These are phyloP conservation scores for Arachnomyces sp. DNA, from an alignment of 2,329 filamentous ascomycete species.

Conservation along the genomic window DNA sequence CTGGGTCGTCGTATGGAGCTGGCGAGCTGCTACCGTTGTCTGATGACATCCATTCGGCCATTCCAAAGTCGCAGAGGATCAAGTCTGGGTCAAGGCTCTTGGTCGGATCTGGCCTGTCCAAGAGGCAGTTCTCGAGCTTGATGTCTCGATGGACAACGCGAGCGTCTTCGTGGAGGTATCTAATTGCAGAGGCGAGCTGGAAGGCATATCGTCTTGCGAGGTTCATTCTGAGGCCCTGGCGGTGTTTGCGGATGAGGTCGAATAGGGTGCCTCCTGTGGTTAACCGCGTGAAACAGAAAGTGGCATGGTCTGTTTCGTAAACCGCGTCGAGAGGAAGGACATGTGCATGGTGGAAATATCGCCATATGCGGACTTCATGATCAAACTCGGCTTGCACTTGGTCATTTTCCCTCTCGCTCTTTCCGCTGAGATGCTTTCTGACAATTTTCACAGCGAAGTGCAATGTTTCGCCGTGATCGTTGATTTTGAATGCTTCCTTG, in stretches of 20 bases:
- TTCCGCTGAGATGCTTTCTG: slow-evolving; percentile 49
- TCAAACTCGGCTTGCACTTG: slow-evolving; percentile 60
- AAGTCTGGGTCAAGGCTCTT: slow-evolving; percentile 47
- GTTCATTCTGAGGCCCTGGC: slow-evolving; percentile 43
- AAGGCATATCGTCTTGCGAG: slow-evolving; percentile 55
- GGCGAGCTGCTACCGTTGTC: slow-evolving; percentile 46
- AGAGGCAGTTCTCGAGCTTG: slow-evolving; percentile 61
- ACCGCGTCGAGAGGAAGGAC: slow-evolving; percentile 57
- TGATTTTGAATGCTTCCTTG: slow-evolving; percentile 59
- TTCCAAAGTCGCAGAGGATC: slow-evolving; percentile 61
- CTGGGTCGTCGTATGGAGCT: slow-evolving; percentile 41
- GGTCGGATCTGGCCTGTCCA: background rate
- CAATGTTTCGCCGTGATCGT: slow-evolving; percentile 47
- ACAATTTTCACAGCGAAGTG: slow-evolving; percentile 59
- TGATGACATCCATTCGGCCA: slow-evolving; percentile 58
- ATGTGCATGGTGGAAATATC: slow-evolving; percentile 55
- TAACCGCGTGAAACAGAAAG: slow-evolving; percentile 60
- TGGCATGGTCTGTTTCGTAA: slow-evolving; percentile 61
- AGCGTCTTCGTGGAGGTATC: slow-evolving; percentile 62
- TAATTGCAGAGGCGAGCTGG: slow-evolving; percentile 56
- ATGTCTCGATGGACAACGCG: slow-evolving; percentile 60
- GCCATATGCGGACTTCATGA: slow-evolving; percentile 62
- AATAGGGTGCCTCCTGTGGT: slow-evolving; percentile 59
- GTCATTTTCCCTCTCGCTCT: slow-evolving; percentile 56
- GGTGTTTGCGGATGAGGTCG: slow-evolving; percentile 52